phyloP scores from a whole-genome alignment of 2,329 filamentous ascomycete genomes.

The Phaeosphaeria sp. region DNA sequence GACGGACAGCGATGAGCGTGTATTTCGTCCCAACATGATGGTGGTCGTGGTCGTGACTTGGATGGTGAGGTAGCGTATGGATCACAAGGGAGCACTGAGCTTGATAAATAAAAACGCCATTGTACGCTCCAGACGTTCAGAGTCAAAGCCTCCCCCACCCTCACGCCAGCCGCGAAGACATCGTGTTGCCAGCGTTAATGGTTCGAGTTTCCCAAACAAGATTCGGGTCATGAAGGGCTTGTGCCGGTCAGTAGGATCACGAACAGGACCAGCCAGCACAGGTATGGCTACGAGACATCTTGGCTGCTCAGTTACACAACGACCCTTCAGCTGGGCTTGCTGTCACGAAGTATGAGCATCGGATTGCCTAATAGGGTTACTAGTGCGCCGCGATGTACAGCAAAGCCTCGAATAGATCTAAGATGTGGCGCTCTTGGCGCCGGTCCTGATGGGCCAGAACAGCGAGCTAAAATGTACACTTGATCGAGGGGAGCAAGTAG shows the following conservation, averaged over 20 bases:
- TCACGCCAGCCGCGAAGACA: conserved; percentile 8
- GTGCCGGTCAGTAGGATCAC: conserved; percentile 12
- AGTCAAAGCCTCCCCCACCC: conserved; percentile 14
- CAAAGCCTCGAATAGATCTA: conserved; percentile 2
- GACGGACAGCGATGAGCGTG: conserved; percentile 15
- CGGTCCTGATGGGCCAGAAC: background rate
- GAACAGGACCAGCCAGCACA: conserved; percentile 4
- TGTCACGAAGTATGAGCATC: conserved; percentile 2
- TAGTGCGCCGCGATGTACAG: conserved; percentile 4
- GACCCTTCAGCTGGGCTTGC: conserved; percentile 7
- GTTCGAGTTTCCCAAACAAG: conserved; percentile 12
- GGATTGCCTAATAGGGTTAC: background rate
- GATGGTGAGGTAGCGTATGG: background rate
- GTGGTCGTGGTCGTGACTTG: background rate
- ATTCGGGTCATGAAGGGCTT: conserved; percentile 4
- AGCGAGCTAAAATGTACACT: conserved; percentile 6
- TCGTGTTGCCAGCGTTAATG: conserved; percentile 10
- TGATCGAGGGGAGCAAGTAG: background rate
- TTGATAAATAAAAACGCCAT: conserved; percentile 6
- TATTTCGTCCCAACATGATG: conserved; percentile 23
- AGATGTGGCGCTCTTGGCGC: conserved; percentile 12
- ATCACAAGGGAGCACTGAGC: background rate
- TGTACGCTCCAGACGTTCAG: conserved; percentile 3
- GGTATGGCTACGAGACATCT: conserved; percentile 6
- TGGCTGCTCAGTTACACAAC: conserved; percentile 3